Percentiles rank a stretch among this genome's conserved stretches.
These are phyloP conservation scores for Stipa capillata DNA, from an alignment of 176 grass and related monocot species.

Conservation along the genomic window DNA sequence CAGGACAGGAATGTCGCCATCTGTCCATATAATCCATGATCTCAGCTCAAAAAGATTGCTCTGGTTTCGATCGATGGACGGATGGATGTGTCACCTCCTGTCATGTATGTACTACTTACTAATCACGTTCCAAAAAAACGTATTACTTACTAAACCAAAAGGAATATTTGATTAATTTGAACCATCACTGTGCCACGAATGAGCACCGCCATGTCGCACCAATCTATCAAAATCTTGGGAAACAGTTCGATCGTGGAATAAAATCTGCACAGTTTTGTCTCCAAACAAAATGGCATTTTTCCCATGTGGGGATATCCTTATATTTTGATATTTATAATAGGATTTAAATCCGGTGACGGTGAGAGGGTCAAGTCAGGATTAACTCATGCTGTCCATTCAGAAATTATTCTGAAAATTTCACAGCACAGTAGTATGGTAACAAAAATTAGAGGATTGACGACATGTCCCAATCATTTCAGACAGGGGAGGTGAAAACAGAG, in stretches of 20 bases:
- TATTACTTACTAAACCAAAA: not conserved
- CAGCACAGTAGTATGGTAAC: not conserved
- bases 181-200: not conserved
- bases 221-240: conserved; percentile 11
- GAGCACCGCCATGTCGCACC: conserved; percentile 25
- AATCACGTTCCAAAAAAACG: no score
- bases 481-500: not conserved
- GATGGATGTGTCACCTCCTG: not conserved
- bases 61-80: not conserved
- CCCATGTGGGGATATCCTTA: no score
- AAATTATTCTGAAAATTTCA: no score
- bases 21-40: not conserved
- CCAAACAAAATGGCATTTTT: not conserved
- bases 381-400: no score
- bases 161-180: not conserved
- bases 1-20: not conserved
- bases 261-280: not conserved
- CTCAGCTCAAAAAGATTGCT: not conserved
- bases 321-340: no score
- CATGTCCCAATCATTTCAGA: not conserved
- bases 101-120: not conserved
- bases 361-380: no score
- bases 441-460: not conserved
- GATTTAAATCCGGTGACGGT: no score
- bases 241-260: not conserved